These are phyloP conservation scores for Scytalidium sp. DNA, from an alignment of 2,329 filamentous ascomycete species.

Conservation along the genomic window DNA sequence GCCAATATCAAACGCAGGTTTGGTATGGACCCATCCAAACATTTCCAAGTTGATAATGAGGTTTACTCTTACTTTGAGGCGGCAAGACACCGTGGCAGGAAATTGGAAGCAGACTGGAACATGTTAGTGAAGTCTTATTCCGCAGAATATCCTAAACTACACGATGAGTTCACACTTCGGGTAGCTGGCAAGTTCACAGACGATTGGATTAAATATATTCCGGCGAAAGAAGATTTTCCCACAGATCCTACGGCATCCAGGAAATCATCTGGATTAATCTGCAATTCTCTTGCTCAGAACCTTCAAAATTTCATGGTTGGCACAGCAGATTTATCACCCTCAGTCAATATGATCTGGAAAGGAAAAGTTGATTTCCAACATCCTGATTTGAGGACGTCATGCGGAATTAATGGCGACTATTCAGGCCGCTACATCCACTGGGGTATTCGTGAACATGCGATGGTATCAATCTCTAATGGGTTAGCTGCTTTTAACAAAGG, in stretches of 20 bases:
- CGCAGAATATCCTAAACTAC: slow-evolving; percentile 44
- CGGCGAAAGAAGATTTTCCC: slow-evolving; percentile 37
- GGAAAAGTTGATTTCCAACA: slow-evolving; percentile 46
- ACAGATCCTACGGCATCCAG: slow-evolving; percentile 43
- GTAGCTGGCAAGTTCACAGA: slow-evolving; percentile 44
- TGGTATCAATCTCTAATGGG: slow-evolving; percentile 56
- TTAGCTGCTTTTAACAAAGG: slow-evolving; percentile 54
- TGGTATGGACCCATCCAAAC: slow-evolving; percentile 36
- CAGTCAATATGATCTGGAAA: slow-evolving; percentile 52
- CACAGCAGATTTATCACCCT: slow-evolving; percentile 49
- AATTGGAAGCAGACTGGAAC: slow-evolving; percentile 46
- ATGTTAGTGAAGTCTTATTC: slow-evolving; percentile 39
- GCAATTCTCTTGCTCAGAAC: slow-evolving; percentile 46
- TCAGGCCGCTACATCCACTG: slow-evolving; percentile 56
- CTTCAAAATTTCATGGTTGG: slow-evolving; percentile 47
- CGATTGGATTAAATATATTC: slow-evolving; percentile 48
- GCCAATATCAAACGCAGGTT: slow-evolving; percentile 33
- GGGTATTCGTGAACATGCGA: slow-evolving; percentile 60
- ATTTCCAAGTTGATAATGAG: slow-evolving; percentile 36
- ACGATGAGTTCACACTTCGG: slow-evolving; percentile 44
- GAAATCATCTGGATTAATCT: slow-evolving; percentile 42
- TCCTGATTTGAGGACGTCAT: slow-evolving; percentile 35
- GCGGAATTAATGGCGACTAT: slow-evolving; percentile 52
- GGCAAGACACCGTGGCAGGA: slow-evolving; percentile 37
- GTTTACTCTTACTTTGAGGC: slow-evolving; percentile 50